Evolutionary conservation across 2,329 filamentous ascomycete genomes (phyloP).

Genomic region (Hirsutella rhossiliensis): DNA sequence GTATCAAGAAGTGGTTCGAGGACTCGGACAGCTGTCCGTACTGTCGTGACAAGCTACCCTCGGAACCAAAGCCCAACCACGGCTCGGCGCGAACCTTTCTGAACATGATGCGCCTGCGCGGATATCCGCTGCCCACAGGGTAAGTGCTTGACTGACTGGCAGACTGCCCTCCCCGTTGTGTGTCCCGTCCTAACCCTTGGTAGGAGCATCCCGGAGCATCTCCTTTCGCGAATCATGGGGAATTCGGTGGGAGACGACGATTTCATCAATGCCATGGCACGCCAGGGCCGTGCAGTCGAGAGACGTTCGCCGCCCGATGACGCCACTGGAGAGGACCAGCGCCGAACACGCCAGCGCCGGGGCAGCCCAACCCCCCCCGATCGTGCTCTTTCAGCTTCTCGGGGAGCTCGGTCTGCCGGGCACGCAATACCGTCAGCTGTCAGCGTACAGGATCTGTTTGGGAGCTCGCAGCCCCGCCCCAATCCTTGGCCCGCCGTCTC

Average conservation of each 20-base stretch:
- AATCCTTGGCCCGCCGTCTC: no score
- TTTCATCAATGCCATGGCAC: slow-evolving; percentile 6
- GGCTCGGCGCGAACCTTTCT: slow-evolving; percentile 15
- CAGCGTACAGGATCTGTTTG: no score
- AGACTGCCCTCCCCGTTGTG: neutral
- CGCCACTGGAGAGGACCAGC: slow-evolving; percentile 11
- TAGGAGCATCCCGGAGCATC: slow-evolving; percentile 9
- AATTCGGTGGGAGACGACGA: slow-evolving; percentile 6
- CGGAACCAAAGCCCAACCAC: slow-evolving; percentile 23
- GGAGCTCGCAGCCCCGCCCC: no score
- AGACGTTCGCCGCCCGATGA: slow-evolving; percentile 17
- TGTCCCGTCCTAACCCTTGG: neutral
- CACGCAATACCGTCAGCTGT: no score
- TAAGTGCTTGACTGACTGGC: slow-evolving; percentile 4
- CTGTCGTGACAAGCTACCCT: slow-evolving; percentile 48
- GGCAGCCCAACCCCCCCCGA: slow-evolving; percentile 3
- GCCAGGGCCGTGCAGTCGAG: slow-evolving; percentile 6
- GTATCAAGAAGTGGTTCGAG: slow-evolving; percentile 54
- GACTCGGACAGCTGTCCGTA: slow-evolving; percentile 53
- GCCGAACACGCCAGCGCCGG: slow-evolving; percentile 16
- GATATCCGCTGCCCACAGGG: slow-evolving; percentile 10
- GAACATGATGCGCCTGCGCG: slow-evolving; percentile 17
- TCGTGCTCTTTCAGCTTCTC: neutral
- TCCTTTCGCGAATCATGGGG: slow-evolving; percentile 7
- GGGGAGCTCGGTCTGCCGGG: no score